phyloP scores from a whole-genome alignment of 768 basidiomycete species.

The Boletus rex-veris region DNA sequence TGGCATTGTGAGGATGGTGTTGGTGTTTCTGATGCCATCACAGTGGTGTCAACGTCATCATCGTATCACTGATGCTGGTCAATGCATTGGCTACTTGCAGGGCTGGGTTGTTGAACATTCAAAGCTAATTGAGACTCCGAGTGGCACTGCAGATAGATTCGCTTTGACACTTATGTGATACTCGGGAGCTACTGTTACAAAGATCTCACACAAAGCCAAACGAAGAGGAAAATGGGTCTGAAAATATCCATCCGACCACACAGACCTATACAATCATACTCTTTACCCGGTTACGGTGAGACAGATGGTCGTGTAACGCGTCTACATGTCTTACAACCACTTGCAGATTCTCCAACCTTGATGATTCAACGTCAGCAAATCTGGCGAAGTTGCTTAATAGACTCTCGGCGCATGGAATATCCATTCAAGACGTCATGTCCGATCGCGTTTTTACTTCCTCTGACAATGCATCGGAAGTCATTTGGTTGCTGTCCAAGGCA shows the following conservation, averaged over 20 bases:
- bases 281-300: conserved; percentile 52
- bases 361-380: conserved; percentile 12
- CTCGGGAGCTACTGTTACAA: too few relatives aligned
- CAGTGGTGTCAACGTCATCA: too few relatives aligned
- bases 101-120: too few relatives aligned
- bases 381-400: conserved; percentile 39
- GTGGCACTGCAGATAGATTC: too few relatives aligned
- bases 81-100: too few relatives aligned
- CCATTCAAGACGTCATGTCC: conserved; percentile 50
- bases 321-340: conserved; percentile 9
- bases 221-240: conserved; percentile 38
- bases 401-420: conserved; percentile 48
- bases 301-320: neutral
- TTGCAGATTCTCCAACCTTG: conserved; percentile 38
- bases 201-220: too few relatives aligned
- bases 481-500: conserved; percentile 53
- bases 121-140: too few relatives aligned
- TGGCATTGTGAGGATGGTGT: too few relatives aligned
- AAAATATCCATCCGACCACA: conserved; percentile 48
- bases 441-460: conserved; percentile 54
- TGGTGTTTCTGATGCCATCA: too few relatives aligned
- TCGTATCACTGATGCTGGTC: too few relatives aligned
- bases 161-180: too few relatives aligned
- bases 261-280: conserved; percentile 71
- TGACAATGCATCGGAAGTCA: conserved; percentile 52